Conservation (phyloP, 2,329 filamentous ascomycete genomes). For the Xylariaceae sp. region DNA sequence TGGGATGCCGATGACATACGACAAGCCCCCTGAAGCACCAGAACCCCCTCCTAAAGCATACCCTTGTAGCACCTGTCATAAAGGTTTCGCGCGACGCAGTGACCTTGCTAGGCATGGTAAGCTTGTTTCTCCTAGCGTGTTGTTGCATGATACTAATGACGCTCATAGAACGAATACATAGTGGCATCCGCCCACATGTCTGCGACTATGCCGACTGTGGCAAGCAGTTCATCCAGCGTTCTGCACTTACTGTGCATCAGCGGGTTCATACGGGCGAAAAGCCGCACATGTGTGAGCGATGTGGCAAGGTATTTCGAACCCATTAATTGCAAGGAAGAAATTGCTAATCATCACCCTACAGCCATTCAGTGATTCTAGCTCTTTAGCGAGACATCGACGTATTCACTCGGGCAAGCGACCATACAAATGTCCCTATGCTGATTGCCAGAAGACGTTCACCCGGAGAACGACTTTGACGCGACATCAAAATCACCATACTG, state of each 20-base stretch:
- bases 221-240: constrained; percentile 97
- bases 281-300: constrained; percentile 95
- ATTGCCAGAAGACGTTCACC: constrained; percentile 98
- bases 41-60: constrained; percentile 66
- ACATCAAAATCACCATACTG: constrained; percentile 94
- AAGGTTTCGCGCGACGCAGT: constrained; percentile 90
- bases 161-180: constrained; percentile 86
- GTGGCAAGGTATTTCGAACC: constrained; percentile 77
- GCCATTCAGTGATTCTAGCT: constrained; percentile 97
- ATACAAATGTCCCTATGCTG: constrained; percentile 96
- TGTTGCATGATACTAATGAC: constrained; percentile 29
- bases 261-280: constrained; percentile 98
- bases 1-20: constrained; percentile 41
- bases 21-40: constrained; percentile 43
- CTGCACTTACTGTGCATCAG: constrained; percentile 91
- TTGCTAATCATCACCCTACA: constrained; percentile 44
- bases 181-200: constrained; percentile 84
- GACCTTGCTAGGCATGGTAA: constrained; percentile 93
- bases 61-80: constrained; percentile 85
- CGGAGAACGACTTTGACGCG: constrained; percentile 91
- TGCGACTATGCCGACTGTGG: constrained; percentile 88
- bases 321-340: neutral
- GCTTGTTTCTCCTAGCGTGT: constrained; percentile 36
- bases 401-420: constrained; percentile 95
- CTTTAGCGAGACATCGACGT: constrained; percentile 86